These are phyloP conservation scores for Ophiostoma piceae DNA, from an alignment of 2,329 filamentous ascomycete species.

Conservation along the genomic window DNA sequence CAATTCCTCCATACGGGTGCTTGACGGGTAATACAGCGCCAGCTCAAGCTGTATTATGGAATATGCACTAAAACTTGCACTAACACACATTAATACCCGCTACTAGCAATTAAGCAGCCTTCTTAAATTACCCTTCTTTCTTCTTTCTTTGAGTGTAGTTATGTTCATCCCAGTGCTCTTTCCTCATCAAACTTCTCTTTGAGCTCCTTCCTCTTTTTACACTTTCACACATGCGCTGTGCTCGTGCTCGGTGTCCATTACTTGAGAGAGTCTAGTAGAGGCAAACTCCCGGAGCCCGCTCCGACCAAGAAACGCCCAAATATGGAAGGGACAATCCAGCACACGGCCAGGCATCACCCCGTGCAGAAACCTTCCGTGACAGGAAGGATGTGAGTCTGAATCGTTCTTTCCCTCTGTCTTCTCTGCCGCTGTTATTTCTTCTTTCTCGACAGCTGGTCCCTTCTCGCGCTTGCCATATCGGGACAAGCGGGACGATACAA, in stretches of 20 bases:
- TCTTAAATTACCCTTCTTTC: not conserved
- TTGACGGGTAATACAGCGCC: not conserved
- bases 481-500: slow-evolving; percentile 6
- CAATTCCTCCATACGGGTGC: not conserved
- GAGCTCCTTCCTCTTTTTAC: not conserved
- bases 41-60: not conserved
- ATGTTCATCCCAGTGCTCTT: not conserved
- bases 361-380: not conserved
- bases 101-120: not conserved
- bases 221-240: not conserved
- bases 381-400: not conserved
- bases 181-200: not conserved
- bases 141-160: not conserved
- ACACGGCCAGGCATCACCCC: not conserved
- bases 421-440: not conserved
- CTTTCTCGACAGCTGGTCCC: not conserved
- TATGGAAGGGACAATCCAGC: not conserved
- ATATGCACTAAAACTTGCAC: not conserved
- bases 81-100: not conserved
- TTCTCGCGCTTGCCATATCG: slow-evolving; percentile 15
- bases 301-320: not conserved
- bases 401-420: not conserved
- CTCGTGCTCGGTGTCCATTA: not conserved
- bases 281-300: slow-evolving; percentile 4
- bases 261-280: not conserved